phyloP scores from a whole-genome alignment of 2,329 filamentous ascomycete species.

The Colletotrichum sp. region DNA sequence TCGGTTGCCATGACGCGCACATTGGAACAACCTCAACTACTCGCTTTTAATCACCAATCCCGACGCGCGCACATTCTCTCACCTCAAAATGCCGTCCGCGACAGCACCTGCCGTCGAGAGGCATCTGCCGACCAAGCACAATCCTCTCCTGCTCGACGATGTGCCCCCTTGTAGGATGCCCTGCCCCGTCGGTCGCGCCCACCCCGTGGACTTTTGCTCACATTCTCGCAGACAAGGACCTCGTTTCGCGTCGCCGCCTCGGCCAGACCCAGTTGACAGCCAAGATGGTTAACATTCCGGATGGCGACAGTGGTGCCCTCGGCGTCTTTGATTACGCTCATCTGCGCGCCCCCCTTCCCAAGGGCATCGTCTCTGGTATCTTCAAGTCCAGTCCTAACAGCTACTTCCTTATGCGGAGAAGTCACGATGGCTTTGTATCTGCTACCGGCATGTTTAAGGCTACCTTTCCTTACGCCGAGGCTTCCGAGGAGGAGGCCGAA shows the following conservation, averaged over 20 bases:
- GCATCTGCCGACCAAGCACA: slow-evolving; percentile 64
- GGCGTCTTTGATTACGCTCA: slow-evolving; percentile 96
- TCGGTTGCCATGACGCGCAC: not conserved
- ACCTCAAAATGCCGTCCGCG: slow-evolving; percentile 26
- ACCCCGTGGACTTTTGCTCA: slow-evolving; percentile 19
- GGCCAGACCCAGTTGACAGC: slow-evolving; percentile 91
- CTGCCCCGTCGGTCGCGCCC: slow-evolving; percentile 17
- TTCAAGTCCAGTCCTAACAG: slow-evolving; percentile 89
- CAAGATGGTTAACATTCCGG: slow-evolving; percentile 78
- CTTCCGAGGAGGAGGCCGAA: slow-evolving; percentile 75
- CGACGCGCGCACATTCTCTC: not conserved
- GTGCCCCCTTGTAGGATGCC: slow-evolving; percentile 63
- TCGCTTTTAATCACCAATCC: not conserved
- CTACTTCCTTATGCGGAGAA: slow-evolving; percentile 96
- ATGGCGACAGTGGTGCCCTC: slow-evolving; percentile 74
- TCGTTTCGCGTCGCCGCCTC: slow-evolving; percentile 84
- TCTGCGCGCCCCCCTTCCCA: slow-evolving; percentile 88
- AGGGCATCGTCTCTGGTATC: slow-evolving; percentile 90
- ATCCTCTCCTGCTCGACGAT: slow-evolving; percentile 69
- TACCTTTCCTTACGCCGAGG: slow-evolving; percentile 79
- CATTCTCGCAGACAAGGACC: slow-evolving; percentile 65
- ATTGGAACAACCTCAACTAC: not conserved
- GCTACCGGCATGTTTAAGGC: slow-evolving; percentile 94
- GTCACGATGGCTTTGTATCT: slow-evolving; percentile 82
- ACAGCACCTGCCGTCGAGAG: slow-evolving; percentile 44